Base-by-base conservation (phyloP, 306 rosid genomes). In the Oxytropis ochrocephala region DNA sequence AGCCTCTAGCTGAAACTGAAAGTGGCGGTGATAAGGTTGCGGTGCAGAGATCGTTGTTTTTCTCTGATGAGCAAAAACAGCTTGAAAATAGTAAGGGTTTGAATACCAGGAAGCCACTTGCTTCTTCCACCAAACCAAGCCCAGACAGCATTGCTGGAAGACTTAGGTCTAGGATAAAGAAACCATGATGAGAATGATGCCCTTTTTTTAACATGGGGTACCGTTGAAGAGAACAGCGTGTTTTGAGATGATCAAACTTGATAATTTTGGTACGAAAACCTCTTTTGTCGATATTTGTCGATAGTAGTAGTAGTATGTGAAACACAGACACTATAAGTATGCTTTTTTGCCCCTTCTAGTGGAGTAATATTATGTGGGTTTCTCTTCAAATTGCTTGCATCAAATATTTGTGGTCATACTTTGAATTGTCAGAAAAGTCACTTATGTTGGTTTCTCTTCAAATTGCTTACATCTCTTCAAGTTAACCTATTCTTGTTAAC, bases 111-210 rank as follows among this genome's bases (percentile, higher is more conserved):
- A 72, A 75, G 61, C 47, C 67, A 0, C 72, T 7, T 29, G 70
- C 77, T 59, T 63, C 79, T 68, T 56, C 82, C 30, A 39, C 75
- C 52, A 27, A 73, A 64, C 67, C 77, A 33, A 44, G 59, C 63
- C 62, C 62, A 4, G 73, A 60, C 43, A 56, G 82, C 75, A 43
- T 86, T 73, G 79, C 82, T 44, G 78, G 80, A 62, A 82, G 96
- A 69, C 79, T 85, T 41, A 84, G 91, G 87, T 58, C 70, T 48
- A 85, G 94, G 78, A 27, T 38, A 4, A 77, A 57, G 58, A 85
- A 55, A 60, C 12, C 54, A 27, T 76, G 68, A 85, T 18, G 66
- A 33, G 27, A 49, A 51, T 53, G 35, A 11, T 19, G 39, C 11
- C 4, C n/a, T 38, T 53, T 19, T 14, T 0, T 9, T 29, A 29